Evolutionary conservation across 2,329 filamentous ascomycete species (phyloP).

Genomic region (Fusarium continuum): DNA sequence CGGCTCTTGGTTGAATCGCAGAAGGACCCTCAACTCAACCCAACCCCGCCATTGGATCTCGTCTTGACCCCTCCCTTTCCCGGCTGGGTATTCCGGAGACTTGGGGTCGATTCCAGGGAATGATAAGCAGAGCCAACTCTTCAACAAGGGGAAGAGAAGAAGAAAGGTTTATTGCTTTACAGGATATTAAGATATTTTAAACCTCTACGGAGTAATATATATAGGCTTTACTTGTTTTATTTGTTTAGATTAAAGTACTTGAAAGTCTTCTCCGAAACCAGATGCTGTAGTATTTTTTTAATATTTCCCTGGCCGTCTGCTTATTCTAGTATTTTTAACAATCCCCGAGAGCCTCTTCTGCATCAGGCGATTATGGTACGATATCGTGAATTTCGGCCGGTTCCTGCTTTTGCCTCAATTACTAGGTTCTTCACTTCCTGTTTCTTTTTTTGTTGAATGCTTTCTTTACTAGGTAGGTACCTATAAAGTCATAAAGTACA

Average conservation of each 20-base stretch:
- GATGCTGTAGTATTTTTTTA: too few relatives aligned
- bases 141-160: too few relatives aligned
- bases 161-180: too few relatives aligned
- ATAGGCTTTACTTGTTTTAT: too few relatives aligned
- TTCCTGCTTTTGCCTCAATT: not conserved
- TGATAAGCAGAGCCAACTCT: too few relatives aligned
- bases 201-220: too few relatives aligned
- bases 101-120: constrained; percentile 10
- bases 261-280: too few relatives aligned
- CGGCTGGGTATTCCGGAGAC: not conserved
- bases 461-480: not conserved
- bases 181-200: too few relatives aligned
- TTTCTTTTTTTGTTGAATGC: not conserved
- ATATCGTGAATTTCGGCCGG: constrained; percentile 27
- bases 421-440: not conserved
- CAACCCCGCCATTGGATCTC: constrained; percentile 20
- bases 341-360: constrained; percentile 16
- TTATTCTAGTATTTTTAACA: too few relatives aligned
- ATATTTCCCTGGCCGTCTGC: too few relatives aligned
- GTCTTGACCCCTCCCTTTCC: constrained; percentile 3
- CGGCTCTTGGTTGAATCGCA: constrained; percentile 18
- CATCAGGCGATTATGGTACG: constrained; percentile 43
- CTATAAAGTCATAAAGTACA: not conserved
- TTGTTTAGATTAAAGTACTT: too few relatives aligned
- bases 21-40: not conserved